Conservation (phyloP, 129 eudicot genomes). For the Escallonia herrerae region DNA sequence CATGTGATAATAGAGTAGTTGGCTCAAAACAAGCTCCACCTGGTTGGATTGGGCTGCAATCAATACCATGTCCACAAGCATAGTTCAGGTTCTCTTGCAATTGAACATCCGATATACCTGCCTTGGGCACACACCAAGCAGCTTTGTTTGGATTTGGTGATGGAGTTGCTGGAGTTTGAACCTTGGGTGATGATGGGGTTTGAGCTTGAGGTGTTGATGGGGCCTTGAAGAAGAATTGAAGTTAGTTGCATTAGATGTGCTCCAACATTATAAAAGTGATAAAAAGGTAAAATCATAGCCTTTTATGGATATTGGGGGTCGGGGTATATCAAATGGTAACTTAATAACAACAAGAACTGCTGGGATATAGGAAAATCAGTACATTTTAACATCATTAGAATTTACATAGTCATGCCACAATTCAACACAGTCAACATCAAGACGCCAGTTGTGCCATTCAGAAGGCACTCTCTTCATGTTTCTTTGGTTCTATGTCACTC, state of each 20-base stretch:
- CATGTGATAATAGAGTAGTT: constrained; percentile 26
- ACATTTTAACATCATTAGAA: too few species aligned
- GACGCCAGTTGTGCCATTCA: too few species aligned
- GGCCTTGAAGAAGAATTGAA: not conserved
- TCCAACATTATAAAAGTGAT: not conserved
- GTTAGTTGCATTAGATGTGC: not conserved
- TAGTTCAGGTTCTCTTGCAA: constrained; percentile 38
- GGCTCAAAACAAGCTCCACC: constrained; percentile 57
- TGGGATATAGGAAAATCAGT: too few species aligned
- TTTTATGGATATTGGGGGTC: too few species aligned
- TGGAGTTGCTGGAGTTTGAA: constrained; percentile 16
- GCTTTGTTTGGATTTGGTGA: constrained; percentile 17
- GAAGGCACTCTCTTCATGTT: too few species aligned
- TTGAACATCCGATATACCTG: constrained; percentile 27
- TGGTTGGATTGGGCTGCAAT: constrained; percentile 42
- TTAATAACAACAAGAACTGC: too few species aligned
- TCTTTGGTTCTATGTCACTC: too few species aligned
- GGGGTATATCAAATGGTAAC: too few species aligned
- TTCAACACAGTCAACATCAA: too few species aligned
- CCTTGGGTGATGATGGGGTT: constrained; percentile 13
- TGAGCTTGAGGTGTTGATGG: constrained; percentile 14
- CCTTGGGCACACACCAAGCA: constrained; percentile 44
- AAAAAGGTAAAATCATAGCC: not conserved
- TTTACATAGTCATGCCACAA: too few species aligned
- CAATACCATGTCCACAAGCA: constrained; percentile 29